Conservation (phyloP, 208 protist genomes). For the Trypanosoma theileri region DNA sequence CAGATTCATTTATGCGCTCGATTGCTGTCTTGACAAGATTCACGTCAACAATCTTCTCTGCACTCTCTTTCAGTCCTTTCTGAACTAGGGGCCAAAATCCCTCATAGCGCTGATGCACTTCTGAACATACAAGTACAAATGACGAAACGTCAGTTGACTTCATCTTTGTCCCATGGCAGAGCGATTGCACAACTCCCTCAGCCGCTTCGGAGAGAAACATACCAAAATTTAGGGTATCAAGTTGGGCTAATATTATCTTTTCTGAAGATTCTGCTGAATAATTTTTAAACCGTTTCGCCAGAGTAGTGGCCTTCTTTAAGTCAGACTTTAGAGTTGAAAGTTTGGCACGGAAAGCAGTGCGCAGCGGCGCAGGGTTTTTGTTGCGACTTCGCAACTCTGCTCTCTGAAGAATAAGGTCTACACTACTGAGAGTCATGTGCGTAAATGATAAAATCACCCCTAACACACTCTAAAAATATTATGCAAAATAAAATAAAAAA, state of each 20-base stretch:
- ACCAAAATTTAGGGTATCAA: constrained; percentile 26
- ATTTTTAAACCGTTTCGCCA: constrained; percentile 29
- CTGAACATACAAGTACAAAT: constrained; percentile 26
- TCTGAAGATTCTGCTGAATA: constrained; percentile 29
- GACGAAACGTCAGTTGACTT: constrained; percentile 21
- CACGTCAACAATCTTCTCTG: constrained; percentile 6
- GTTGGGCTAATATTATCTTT: constrained; percentile 19
- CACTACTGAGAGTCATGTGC: not conserved
- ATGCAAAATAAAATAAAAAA: too few species aligned
- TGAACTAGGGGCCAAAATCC: constrained; percentile 24
- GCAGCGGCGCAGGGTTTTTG: constrained; percentile 8
- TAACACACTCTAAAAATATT: too few species aligned
- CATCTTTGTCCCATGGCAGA: constrained; percentile 26
- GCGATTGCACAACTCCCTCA: constrained; percentile 26
- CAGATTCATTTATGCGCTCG: not conserved
- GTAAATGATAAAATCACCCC: too few species aligned
- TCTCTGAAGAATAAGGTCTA: constrained; percentile 7
- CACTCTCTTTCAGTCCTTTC: constrained; percentile 18
- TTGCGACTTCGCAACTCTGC: constrained; percentile 20
- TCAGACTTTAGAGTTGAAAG: constrained; percentile 24
- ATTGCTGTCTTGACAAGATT: constrained; percentile 7
- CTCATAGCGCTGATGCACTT: constrained; percentile 35
- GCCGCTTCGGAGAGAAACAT: constrained; percentile 36
- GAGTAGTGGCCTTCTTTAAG: constrained; percentile 32
- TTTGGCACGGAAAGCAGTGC: constrained; percentile 13